Evolutionary conservation across 768 basidiomycete genomes (phyloP).

Genomic region (Steccherinum ochraceum): DNA sequence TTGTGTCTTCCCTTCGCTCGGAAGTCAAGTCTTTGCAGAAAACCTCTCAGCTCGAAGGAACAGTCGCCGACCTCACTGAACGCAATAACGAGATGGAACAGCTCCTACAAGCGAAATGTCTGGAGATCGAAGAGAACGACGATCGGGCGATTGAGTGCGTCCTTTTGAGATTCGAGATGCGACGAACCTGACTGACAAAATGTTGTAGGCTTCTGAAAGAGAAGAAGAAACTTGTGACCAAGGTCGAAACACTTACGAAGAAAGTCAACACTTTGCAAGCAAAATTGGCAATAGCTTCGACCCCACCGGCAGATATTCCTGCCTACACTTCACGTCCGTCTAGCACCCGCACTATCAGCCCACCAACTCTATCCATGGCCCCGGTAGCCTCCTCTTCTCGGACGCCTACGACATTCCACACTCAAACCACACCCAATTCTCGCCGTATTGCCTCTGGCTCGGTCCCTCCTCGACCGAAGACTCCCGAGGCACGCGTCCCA

Average conservation of each 20-base stretch:
- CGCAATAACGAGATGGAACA: slow-evolving; percentile 74
- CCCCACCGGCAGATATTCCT: slow-evolving; percentile 14
- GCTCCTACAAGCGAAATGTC: slow-evolving; percentile 57
- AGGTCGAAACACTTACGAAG: slow-evolving; percentile 64
- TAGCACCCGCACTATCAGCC: slow-evolving; percentile 5
- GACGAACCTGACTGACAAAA: not conserved
- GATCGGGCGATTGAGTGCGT: slow-evolving; percentile 75
- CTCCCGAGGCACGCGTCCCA: slow-evolving; percentile 27
- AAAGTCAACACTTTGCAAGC: slow-evolving; percentile 69
- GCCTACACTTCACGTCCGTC: slow-evolving; percentile 5
- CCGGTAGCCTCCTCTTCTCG: slow-evolving; percentile 6
- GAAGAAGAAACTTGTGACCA: slow-evolving; percentile 68
- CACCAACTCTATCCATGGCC: slow-evolving; percentile 15
- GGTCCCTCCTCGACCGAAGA: slow-evolving; percentile 20
- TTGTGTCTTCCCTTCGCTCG: slow-evolving; percentile 48
- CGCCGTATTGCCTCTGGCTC: slow-evolving; percentile 38
- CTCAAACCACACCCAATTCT: slow-evolving; percentile 38
- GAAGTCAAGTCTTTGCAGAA: slow-evolving; percentile 49
- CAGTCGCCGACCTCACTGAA: slow-evolving; percentile 57
- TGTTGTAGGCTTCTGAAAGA: slow-evolving; percentile 61
- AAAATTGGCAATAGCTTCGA: slow-evolving; percentile 42
- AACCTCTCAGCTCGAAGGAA: slow-evolving; percentile 48
- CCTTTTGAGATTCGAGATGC: not conserved
- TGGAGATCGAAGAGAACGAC: slow-evolving; percentile 81
- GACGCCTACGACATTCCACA: slow-evolving; percentile 8